These are phyloP conservation scores for Triticum dicoccoides DNA, from an alignment of 176 grass and related monocot genomes.

Conservation along the genomic window DNA sequence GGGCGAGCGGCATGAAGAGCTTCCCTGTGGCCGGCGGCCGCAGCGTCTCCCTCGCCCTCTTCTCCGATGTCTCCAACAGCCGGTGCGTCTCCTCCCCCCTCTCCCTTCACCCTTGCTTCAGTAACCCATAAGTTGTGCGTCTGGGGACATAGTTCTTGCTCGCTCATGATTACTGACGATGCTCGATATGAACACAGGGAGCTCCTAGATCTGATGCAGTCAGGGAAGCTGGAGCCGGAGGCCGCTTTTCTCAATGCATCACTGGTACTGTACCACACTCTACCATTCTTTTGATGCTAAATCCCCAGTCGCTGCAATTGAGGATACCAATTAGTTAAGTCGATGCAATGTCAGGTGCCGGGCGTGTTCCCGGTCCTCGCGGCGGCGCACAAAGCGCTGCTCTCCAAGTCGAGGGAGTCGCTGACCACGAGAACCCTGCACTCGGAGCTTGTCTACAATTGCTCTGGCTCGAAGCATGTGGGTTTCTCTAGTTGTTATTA, in stretches of 20 bases:
- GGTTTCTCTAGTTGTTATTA: not conserved
- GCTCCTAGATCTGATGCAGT: conserved; percentile 78
- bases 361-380: conserved; percentile 84
- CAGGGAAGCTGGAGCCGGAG: conserved; percentile 80
- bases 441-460: conserved; percentile 93
- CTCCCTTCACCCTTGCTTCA: not conserved
- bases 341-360: conserved; percentile 42
- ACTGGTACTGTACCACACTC: conserved; percentile 38
- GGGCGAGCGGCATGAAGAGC: conserved; percentile 39
- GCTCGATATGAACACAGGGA: conserved; percentile 34
- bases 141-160: too few species aligned
- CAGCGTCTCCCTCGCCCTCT: conserved; percentile 62
- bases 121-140: too few species aligned
- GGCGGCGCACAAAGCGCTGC: conserved; percentile 72
- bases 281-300: not conserved
- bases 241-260: conserved; percentile 74
- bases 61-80: conserved; percentile 79
- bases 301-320: not conserved
- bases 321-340: not conserved
- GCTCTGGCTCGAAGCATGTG: conserved; percentile 93
- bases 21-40: conserved; percentile 41
- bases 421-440: conserved; percentile 83
- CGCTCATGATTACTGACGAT: not conserved
- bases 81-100: conserved; percentile 10
- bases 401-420: conserved; percentile 71